phyloP scores from a whole-genome alignment of 2,329 filamentous ascomycete genomes.

The Fusarium aywerte region DNA sequence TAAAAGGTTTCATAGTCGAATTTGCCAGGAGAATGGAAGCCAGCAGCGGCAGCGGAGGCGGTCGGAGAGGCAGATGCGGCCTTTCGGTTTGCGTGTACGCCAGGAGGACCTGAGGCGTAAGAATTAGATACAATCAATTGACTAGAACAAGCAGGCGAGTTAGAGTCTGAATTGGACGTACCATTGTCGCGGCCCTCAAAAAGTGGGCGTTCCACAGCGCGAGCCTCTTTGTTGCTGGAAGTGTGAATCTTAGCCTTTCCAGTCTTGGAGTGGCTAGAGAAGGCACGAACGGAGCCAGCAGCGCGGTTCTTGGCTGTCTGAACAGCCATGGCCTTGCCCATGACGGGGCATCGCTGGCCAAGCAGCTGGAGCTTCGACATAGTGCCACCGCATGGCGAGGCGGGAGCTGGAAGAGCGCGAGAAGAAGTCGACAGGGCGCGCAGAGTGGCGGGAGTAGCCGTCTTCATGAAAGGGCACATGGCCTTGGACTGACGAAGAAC shows the following conservation, averaged over 20 bases:
- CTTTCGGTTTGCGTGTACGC: slow-evolving; percentile 39
- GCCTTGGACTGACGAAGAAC: slow-evolving; percentile 94
- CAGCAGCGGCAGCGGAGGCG: slow-evolving; percentile 40
- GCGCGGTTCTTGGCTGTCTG: slow-evolving; percentile 72
- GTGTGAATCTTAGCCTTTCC: slow-evolving; percentile 84
- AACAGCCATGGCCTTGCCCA: slow-evolving; percentile 96
- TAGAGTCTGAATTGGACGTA: slow-evolving; percentile 48
- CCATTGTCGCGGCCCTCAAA: slow-evolving; percentile 62
- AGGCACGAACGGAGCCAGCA: slow-evolving; percentile 62
- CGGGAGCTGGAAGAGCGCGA: slow-evolving; percentile 51
- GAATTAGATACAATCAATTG: slow-evolving; percentile 20
- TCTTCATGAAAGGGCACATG: slow-evolving; percentile 97
- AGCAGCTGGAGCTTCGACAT: slow-evolving; percentile 97
- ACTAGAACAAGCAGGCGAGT: background rate
- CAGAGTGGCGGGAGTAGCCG: slow-evolving; percentile 89
- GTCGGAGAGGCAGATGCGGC: slow-evolving; percentile 36
- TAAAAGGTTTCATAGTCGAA: slow-evolving; percentile 97
- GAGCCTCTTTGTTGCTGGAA: slow-evolving; percentile 79
- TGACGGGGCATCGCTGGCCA: slow-evolving; percentile 94
- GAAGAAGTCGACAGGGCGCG: slow-evolving; percentile 85
- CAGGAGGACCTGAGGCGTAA: slow-evolving; percentile 38
- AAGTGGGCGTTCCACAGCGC: slow-evolving; percentile 73
- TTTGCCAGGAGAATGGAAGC: slow-evolving; percentile 59
- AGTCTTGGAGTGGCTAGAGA: slow-evolving; percentile 62
- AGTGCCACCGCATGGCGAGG: slow-evolving; percentile 83